phyloP scores from a whole-genome alignment of 768 basidiomycete genomes.

The Crucibulum laeve region DNA sequence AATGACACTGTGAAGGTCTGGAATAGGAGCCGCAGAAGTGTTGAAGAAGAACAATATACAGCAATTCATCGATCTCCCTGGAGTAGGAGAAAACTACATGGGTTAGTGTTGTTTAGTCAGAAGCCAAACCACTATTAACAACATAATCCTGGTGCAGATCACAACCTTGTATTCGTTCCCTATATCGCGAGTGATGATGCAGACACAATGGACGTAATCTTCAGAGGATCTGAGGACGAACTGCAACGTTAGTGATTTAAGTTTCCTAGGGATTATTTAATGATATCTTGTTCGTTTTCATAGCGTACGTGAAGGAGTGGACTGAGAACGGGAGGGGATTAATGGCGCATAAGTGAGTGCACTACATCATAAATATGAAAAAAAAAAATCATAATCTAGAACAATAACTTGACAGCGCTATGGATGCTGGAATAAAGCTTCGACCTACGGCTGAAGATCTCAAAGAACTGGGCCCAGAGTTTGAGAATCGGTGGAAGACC shows the following conservation, averaged over 20 bases:
- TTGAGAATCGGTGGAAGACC: constrained; percentile 26
- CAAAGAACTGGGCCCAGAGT: constrained; percentile 29
- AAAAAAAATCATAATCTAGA: neutral
- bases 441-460: constrained; percentile 32
- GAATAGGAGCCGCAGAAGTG: constrained; percentile 55
- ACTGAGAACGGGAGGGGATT: neutral
- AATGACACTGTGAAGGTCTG: constrained; percentile 17
- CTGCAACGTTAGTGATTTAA: constrained; percentile 15
- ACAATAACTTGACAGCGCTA: constrained; percentile 16
- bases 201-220: constrained; percentile 27
- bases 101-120: constrained; percentile 22
- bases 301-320: neutral
- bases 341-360: constrained; percentile 1
- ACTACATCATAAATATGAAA: too few relatives aligned
- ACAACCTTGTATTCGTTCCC: constrained; percentile 20
- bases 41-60: constrained; percentile 44
- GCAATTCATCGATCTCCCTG: constrained; percentile 59
- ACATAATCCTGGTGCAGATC: constrained; percentile 25
- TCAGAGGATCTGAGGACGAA: constrained; percentile 19
- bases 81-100: constrained; percentile 70
- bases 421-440: constrained; percentile 35
- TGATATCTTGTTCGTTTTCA: neutral
- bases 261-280: neutral
- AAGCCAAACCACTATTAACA: too few relatives aligned
- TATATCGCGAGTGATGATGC: constrained; percentile 24